phyloP scores from a whole-genome alignment of 2,329 filamentous ascomycete species.

The Arthrobotrys entomopaga region DNA sequence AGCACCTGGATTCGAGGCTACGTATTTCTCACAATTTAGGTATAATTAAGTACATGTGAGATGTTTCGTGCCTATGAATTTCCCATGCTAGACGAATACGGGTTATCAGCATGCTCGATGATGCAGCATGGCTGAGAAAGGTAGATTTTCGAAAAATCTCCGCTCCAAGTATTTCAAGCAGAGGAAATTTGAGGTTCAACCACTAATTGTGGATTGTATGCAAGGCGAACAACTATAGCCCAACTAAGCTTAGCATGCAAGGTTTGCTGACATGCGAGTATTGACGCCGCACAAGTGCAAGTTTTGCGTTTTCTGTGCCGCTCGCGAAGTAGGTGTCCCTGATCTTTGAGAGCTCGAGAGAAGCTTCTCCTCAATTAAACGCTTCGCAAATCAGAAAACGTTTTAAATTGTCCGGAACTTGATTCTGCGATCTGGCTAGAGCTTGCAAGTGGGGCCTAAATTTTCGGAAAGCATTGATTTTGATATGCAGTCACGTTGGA shows the following conservation, averaged over 20 bases:
- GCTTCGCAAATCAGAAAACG: neutral
- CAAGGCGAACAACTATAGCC: slow-evolving; percentile 1
- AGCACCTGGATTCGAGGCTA: neutral
- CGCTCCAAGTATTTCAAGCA: neutral
- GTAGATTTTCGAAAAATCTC: neutral
- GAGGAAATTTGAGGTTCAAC: neutral
- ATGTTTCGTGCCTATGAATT: neutral
- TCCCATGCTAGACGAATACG: neutral
- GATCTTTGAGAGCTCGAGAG: neutral
- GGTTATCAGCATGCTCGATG: neutral
- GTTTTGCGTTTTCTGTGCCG: slow-evolving; percentile 5
- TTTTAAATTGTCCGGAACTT: neutral
- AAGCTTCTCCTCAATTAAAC: neutral
- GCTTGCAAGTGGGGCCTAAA: neutral
- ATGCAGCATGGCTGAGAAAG: slow-evolving; percentile 5
- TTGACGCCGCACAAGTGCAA: slow-evolving; percentile 10
- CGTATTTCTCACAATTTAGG: neutral
- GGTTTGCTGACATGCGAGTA: slow-evolving; percentile 1
- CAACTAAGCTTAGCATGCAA: neutral
- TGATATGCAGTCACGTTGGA: slow-evolving; percentile 3
- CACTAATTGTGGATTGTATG: neutral
- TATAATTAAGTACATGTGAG: neutral
- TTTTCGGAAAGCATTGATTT: slow-evolving; percentile 9
- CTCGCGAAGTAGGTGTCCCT: neutral
- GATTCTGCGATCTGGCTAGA: neutral